Evolutionary conservation across 2,329 filamentous ascomycete species (phyloP), one percentile per base, ranked within the genome.

Genomic region (Ceratocystiopsis minuta): DNA sequence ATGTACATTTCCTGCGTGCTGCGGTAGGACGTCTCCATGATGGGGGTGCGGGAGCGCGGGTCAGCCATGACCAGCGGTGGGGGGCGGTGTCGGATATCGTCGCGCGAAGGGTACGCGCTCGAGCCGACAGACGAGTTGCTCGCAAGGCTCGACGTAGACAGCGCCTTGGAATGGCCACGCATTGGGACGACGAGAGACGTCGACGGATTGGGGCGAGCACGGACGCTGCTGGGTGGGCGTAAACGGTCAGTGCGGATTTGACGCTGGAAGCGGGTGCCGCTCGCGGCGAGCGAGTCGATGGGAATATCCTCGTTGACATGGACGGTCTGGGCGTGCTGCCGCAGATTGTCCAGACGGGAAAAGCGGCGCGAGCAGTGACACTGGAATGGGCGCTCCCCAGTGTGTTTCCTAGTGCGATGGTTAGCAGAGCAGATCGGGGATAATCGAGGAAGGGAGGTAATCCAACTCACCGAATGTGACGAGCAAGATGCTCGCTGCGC

Each of bases 241-340:
- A 88, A 80, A 45, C 85, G 70, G 50, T 95, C 87, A 0, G 84
- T 92, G 41, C 88, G 74, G 45, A 94, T 85, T 58, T 95, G 87
- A 47, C 88, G 73, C 53, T 95, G 88, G 52, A 93, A 95, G 34
- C 88, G 72, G 10, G 87, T 93, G 18, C 87, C 86, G 2, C 84
- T 90, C 4, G 88, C 90, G 15, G 90, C 90, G 16, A 96, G 71
- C 1, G 90, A 96, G 57, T 95, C 86, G 35, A 78, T 77, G 4
- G 90, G 90, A 32, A 98, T 98, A 44, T 95, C 86, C 57, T 96
- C 90, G 57, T 96, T 95, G 44, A 93, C 82, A 57, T 98, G 90
- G 1, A 98, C 90, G 0, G 90, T 96, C 59, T 95, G 87, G 37
- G 90, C 90, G 66, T 98, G 90, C 57, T 98, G 90, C 45, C 90